Conservation (phyloP, 495 filamentous ascomycete species). For the Friedmanniomyces simplex region DNA sequence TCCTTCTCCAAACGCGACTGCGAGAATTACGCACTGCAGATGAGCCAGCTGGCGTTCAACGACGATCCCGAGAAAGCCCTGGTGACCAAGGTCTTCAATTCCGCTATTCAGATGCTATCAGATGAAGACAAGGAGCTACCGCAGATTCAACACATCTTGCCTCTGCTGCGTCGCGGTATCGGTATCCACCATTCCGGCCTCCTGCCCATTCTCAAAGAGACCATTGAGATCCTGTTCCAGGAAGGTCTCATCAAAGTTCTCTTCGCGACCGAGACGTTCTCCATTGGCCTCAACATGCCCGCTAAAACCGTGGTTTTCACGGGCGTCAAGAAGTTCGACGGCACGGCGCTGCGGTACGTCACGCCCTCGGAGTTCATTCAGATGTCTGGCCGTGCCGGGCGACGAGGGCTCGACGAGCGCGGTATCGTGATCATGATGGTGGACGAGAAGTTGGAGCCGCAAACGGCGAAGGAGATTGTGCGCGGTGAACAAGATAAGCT, state of each 20-base stretch:
- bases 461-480: conserved; percentile 83
- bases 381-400: conserved; percentile 93
- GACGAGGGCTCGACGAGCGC: conserved; percentile 92
- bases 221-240: conserved; percentile 97
- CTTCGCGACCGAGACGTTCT: conserved; percentile 97
- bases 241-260: conserved; percentile 95
- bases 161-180: conserved; percentile 80
- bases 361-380: conserved; percentile 96
- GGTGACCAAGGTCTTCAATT: conserved; percentile 87
- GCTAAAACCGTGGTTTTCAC: conserved; percentile 98
- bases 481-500: conserved; percentile 91
- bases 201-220: conserved; percentile 93
- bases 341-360: conserved; percentile 67
- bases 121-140: conserved; percentile 80
- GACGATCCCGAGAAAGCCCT: conserved; percentile 91
- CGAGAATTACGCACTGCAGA: conserved; percentile 72
- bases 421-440: conserved; percentile 99
- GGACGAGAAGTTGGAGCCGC: conserved; percentile 91
- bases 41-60: conserved; percentile 87
- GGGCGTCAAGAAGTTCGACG: conserved; percentile 89
- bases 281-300: conserved; percentile 97
- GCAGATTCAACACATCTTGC: conserved; percentile 85
- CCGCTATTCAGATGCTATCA: conserved; percentile 78
- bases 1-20: conserved; percentile 97
- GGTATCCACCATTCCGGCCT: conserved; percentile 96